Conservation (phyloP, 768 basidiomycete species). For the Rhizopogon vinicolor region DNA sequence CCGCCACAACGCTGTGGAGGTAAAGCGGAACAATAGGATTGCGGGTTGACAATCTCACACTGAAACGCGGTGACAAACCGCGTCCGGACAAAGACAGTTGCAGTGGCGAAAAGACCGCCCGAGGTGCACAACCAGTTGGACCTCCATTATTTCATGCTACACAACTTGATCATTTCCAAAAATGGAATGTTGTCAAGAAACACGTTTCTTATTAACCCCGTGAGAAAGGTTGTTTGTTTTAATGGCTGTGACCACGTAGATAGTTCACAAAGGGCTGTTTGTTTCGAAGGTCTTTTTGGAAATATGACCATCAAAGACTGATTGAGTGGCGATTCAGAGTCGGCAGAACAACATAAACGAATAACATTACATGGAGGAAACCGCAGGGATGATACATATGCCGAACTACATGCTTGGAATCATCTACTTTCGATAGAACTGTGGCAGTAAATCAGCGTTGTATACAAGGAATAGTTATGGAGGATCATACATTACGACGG, state of each 20-base stretch:
- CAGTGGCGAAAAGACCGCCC: neutral
- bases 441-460: slow-evolving; percentile 13
- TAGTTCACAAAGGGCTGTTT: slow-evolving; percentile 5
- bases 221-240: slow-evolving; percentile 1
- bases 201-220: slow-evolving; percentile 6
- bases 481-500: slow-evolving; percentile 74
- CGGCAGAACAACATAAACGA: slow-evolving; percentile 5
- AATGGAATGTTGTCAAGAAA: slow-evolving; percentile 9
- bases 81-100: slow-evolving; percentile 19
- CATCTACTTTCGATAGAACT: slow-evolving; percentile 80
- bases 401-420: slow-evolving; percentile 11
- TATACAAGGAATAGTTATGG: slow-evolving; percentile 6
- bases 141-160: neutral
- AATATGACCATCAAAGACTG: slow-evolving; percentile 7
- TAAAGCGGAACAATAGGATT: slow-evolving; percentile 2
- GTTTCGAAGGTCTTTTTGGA: neutral
- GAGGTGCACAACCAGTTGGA: neutral
- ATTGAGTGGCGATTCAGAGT: slow-evolving; percentile 9
- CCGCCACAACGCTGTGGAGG: slow-evolving; percentile 11
- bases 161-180: slow-evolving; percentile 4
- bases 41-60: slow-evolving; percentile 3
- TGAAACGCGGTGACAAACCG: slow-evolving; percentile 3
- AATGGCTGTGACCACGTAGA: neutral
- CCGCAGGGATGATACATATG: slow-evolving; percentile 15
- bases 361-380: slow-evolving; percentile 25